A percentile compares a stretch with the other conserved stretches of the same genome.
Evolutionary conservation across 345 rosid species (phyloP).

Genomic region (Zanthoxylum bungeanum): DNA sequence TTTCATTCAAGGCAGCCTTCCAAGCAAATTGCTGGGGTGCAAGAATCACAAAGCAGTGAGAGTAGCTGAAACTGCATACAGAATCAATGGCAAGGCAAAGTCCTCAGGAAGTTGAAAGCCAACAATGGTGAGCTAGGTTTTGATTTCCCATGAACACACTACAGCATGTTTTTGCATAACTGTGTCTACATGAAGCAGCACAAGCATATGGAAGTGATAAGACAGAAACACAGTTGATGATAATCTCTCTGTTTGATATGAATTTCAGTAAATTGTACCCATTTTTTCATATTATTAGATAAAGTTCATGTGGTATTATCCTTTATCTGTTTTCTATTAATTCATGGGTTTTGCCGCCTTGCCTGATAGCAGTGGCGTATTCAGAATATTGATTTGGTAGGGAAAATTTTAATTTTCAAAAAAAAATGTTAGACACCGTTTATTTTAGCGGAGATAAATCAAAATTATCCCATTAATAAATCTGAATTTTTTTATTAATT

Average conservation of each 20-base stretch:
- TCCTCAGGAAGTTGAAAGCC: slow-evolving; percentile 24
- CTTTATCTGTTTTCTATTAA: not conserved
- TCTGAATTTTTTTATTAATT: too few relatives aligned
- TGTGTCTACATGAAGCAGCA: slow-evolving; percentile 4
- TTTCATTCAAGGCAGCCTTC: slow-evolving; percentile 15
- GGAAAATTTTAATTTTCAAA: too few relatives aligned
- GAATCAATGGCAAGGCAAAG: slow-evolving; percentile 26
- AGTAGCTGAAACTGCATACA: slow-evolving; percentile 44
- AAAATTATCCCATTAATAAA: too few relatives aligned
- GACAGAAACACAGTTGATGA: not conserved
- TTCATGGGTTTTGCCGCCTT: too few relatives aligned
- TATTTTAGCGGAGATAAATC: too few relatives aligned
- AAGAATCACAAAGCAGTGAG: slow-evolving; percentile 44
- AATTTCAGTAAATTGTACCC: slow-evolving; percentile 2
- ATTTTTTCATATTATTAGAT: not conserved
- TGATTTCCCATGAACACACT: slow-evolving; percentile 21
- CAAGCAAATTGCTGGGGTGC: slow-evolving; percentile 40
- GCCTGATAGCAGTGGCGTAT: too few relatives aligned
- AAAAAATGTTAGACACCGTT: too few relatives aligned
- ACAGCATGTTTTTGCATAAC: not conserved
- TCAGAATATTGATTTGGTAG: too few relatives aligned
- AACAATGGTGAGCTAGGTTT: slow-evolving; percentile 24
- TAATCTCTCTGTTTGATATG: slow-evolving; percentile 6
- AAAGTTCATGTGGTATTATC: not conserved
- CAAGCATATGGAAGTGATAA: not conserved